A percentile compares a stretch with the other conserved stretches of the same genome.
Conservation (phyloP, 1,139 yeast genomes). For the Blastobotrys raffinosifermentans region DNA sequence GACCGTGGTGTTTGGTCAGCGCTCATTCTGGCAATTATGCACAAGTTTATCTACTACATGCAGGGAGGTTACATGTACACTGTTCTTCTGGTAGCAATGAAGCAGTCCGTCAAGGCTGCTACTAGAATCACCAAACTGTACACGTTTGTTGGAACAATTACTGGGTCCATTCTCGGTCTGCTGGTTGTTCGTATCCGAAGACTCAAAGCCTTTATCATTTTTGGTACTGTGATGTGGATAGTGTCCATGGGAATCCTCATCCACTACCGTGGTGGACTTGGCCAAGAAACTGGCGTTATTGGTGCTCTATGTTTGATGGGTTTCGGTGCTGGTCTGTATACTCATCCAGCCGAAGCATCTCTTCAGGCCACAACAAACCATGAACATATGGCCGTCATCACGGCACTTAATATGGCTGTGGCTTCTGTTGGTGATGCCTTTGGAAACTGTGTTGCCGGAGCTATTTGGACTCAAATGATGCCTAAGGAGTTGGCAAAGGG, state of each 20-base stretch:
- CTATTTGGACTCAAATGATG: constrained; percentile 41
- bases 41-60: constrained; percentile 57
- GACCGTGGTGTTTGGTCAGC: constrained; percentile 71
- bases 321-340: constrained; percentile 65
- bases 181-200: constrained; percentile 42
- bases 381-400: constrained; percentile 41
- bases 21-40: constrained; percentile 44
- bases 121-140: constrained; percentile 57
- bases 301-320: constrained; percentile 64
- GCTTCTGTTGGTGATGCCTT: constrained; percentile 41
- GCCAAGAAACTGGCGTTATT: constrained; percentile 50
- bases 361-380: constrained; percentile 55
- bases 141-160: constrained; percentile 57
- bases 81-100: constrained; percentile 55
- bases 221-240: constrained; percentile 52
- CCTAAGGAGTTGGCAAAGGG: constrained; percentile 22
- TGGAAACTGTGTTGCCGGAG: constrained; percentile 43
- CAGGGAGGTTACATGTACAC: constrained; percentile 63
- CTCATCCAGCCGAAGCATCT: constrained; percentile 62
- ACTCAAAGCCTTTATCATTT: constrained; percentile 53
- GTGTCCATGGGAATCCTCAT: constrained; percentile 52
- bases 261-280: constrained; percentile 49
- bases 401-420: constrained; percentile 38
- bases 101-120: constrained; percentile 53
- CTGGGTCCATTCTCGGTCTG: constrained; percentile 56